Percentiles rank a stretch among this genome's conserved stretches.
phyloP scores from a whole-genome alignment of 805 yeast genomes.

The Kazachstania bromeliacearum region DNA sequence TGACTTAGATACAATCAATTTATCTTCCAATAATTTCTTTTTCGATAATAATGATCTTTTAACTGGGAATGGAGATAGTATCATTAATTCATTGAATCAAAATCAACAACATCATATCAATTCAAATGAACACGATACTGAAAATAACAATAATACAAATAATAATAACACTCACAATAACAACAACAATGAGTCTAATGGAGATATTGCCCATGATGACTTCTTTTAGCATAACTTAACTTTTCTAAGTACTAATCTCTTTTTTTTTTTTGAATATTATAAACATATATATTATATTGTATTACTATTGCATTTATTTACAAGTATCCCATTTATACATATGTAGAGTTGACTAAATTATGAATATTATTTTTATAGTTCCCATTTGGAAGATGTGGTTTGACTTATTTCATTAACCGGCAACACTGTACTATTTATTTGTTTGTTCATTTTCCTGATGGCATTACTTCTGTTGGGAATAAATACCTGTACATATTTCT shows the following conservation, averaged over 20 bases:
- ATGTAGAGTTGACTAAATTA: too few relatives aligned
- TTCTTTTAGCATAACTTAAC: background rate
- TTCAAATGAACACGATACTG: background rate
- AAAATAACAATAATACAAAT: background rate
- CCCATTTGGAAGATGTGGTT: too few relatives aligned
- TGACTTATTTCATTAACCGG: too few relatives aligned
- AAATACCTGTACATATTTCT: background rate
- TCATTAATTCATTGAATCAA: background rate
- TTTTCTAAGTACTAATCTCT: background rate
- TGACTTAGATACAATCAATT: constrained; percentile 1
- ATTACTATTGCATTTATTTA: too few relatives aligned
- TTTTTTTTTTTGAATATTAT: background rate
- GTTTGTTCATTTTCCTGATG: background rate
- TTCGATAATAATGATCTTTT: constrained; percentile 4
- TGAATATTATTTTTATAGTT: too few relatives aligned
- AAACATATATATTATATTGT: too few relatives aligned
- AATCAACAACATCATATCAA: background rate
- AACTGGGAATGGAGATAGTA: background rate
- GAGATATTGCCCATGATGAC: background rate
- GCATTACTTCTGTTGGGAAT: background rate
- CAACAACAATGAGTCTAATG: background rate
- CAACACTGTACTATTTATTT: background rate
- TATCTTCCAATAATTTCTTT: constrained; percentile 4
- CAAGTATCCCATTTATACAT: too few relatives aligned
- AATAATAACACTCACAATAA: background rate